These are phyloP conservation scores for Dioscorea alata DNA, from an alignment of 106 monocot species.

Conservation along the genomic window DNA sequence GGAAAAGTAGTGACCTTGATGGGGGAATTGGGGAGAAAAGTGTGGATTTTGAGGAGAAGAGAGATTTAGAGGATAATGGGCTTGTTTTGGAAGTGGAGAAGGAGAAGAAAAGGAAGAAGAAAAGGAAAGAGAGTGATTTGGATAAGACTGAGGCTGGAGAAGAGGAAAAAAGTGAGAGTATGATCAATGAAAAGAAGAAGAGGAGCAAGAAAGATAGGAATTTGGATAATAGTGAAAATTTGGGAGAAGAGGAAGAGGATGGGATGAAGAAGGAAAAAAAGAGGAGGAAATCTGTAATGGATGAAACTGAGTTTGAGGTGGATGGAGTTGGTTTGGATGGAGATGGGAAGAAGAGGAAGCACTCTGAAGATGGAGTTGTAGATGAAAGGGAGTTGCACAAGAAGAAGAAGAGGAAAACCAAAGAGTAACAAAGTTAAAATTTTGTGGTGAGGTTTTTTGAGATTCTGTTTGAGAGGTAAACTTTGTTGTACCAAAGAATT, in stretches of 20 bases:
- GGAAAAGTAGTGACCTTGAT: not conserved
- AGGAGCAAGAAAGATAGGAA: not conserved
- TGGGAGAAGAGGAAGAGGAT: not conserved
- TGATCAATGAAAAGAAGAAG: not conserved
- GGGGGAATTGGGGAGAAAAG: not conserved
- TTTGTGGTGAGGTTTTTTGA: too few relatives aligned
- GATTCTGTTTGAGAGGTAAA: too few relatives aligned
- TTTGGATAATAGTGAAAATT: not conserved
- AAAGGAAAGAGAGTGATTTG: not conserved
- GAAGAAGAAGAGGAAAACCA: not conserved
- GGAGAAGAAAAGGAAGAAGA: not conserved
- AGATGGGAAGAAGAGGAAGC: not conserved
- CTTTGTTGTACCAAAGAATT: too few relatives aligned
- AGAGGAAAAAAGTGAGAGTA: not conserved
- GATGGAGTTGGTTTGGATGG: not conserved
- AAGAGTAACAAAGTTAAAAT: not conserved
- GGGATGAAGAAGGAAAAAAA: not conserved
- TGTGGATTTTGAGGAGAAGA: not conserved
- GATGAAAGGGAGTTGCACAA: not conserved
- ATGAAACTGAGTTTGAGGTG: not conserved
- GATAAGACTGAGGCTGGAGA: not conserved
- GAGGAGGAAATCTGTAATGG: not conserved
- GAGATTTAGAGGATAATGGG: not conserved
- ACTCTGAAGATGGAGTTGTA: not conserved
- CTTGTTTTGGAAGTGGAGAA: not conserved